Conservation (phyloP, 2,329 filamentous ascomycete genomes). For the Tolypocladium amazonense region DNA sequence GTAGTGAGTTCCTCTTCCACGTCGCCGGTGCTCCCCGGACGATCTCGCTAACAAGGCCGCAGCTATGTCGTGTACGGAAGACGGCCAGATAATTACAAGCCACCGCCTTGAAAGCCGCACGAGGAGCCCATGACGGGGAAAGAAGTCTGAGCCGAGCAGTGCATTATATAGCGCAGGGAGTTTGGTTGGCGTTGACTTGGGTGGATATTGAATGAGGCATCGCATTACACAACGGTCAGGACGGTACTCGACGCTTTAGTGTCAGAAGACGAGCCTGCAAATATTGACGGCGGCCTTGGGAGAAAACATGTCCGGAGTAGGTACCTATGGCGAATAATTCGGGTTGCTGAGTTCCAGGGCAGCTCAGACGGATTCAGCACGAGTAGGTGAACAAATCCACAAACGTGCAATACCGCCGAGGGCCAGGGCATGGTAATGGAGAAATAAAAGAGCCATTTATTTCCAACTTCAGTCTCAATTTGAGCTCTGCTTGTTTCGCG, state of each 20-base stretch:
- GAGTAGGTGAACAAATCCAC: not conserved
- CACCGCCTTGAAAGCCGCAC: not conserved
- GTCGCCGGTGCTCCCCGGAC: not conserved
- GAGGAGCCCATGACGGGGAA: not conserved
- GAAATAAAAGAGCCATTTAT: not conserved
- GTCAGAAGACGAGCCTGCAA: not conserved
- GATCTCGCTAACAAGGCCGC: not conserved
- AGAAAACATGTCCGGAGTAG: not conserved
- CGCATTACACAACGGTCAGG: not conserved
- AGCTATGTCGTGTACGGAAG: not conserved
- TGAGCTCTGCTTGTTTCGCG: too few relatives aligned
- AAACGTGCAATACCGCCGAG: not conserved
- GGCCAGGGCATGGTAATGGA: not conserved
- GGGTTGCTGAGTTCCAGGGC: not conserved
- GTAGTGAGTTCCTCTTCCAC: constrained; percentile 5
- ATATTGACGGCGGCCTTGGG: not conserved
- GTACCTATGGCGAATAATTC: not conserved
- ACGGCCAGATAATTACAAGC: not conserved
- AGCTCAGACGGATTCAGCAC: not conserved
- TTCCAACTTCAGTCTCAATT: not conserved
- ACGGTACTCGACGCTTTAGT: not conserved
- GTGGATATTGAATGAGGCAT: not conserved
- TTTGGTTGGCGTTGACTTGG: not conserved
- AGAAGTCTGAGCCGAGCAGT: not conserved
- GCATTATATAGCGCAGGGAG: not conserved